Base-by-base conservation (phyloP, 2,329 filamentous ascomycete genomes). In the Celoporthe dispersa region DNA sequence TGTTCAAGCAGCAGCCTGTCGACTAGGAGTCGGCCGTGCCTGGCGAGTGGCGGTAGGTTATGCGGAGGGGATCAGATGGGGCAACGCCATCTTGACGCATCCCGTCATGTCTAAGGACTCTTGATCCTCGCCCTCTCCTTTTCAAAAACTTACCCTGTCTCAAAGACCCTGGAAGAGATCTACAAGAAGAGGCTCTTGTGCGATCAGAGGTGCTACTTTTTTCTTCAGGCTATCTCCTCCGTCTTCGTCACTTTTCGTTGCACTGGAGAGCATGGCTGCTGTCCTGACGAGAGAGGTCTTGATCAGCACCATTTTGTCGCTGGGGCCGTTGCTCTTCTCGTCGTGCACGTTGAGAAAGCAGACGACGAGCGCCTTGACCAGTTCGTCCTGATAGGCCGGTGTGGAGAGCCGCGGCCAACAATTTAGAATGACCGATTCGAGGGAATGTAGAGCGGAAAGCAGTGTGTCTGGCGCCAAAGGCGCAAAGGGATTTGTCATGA, bases 1-100 rank as follows among this genome's bases (percentile, higher is more conserved):
- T 98, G 76, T 98, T 98, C 80, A 98, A 98, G 81, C 94, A 98
- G 84, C 89, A 91, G 79, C 89, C 91, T 61, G 84, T 88, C 66
- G 87, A 88, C 73, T 88, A 81, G 81, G 75, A 70, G 62, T 76
- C 77, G 68, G 67, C 73, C 28, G 66, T 41, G 25, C 57, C 63
- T 19, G 66, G 68, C 22, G 63, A 72, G 22, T 64, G 63, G 37
- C 60, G 59, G 70, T 28, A 65, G 39, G 28, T 31, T 22, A 33
- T 14, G 22, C 22, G 57, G 33, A n/a, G 67, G 31, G n/a, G n/a
- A n/a, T n/a, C n/a, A n/a, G n/a, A n/a, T n/a, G n/a, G n/a, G n/a
- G n/a, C n/a, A n/a, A n/a, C n/a, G n/a, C n/a, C n/a, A n/a, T n/a
- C n/a, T n/a, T n/a, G n/a, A n/a, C n/a, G n/a, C n/a, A n/a, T n/a